Conservation (phyloP, 371 early-diverging fungal genomes). For the Apophysomyces sp. region DNA sequence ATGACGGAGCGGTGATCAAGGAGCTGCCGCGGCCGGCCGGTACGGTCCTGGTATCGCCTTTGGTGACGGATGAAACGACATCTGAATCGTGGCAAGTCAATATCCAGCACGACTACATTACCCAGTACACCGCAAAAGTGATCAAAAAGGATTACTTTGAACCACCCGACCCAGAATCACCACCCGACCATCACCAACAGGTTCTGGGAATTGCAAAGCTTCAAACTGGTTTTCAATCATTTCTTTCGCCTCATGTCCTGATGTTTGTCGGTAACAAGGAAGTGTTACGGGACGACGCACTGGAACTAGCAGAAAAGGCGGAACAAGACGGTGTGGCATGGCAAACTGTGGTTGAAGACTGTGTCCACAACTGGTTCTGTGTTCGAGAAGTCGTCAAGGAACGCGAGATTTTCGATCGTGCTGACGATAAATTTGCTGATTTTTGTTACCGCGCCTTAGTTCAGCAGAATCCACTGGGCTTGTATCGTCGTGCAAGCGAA, state of each 20-base stretch:
- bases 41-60: conserved; percentile 34
- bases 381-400: conserved; percentile 47
- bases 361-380: conserved; percentile 50
- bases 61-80: conserved; percentile 41
- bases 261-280: conserved; percentile 41
- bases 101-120: conserved; percentile 39
- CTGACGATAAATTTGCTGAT: conserved; percentile 33
- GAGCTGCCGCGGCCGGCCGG: conserved; percentile 43
- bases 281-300: conserved; percentile 39
- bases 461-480: conserved; percentile 9
- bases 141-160: conserved; percentile 45
- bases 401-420: conserved; percentile 26
- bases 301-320: conserved; percentile 37
- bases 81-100: conserved; percentile 41
- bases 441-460: conserved; percentile 32
- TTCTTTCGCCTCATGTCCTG: conserved; percentile 30
- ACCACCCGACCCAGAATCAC: conserved; percentile 22
- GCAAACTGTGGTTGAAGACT: conserved; percentile 36
- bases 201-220: conserved; percentile 38
- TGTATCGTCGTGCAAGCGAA: conserved; percentile 20
- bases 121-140: conserved; percentile 36
- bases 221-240: conserved; percentile 36
- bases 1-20: conserved; percentile 15
- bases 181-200: conserved; percentile 18
- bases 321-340: conserved; percentile 34